Evolutionary conservation across 2,329 filamentous ascomycete genomes (phyloP).

Genomic region (Periconia digitata): DNA sequence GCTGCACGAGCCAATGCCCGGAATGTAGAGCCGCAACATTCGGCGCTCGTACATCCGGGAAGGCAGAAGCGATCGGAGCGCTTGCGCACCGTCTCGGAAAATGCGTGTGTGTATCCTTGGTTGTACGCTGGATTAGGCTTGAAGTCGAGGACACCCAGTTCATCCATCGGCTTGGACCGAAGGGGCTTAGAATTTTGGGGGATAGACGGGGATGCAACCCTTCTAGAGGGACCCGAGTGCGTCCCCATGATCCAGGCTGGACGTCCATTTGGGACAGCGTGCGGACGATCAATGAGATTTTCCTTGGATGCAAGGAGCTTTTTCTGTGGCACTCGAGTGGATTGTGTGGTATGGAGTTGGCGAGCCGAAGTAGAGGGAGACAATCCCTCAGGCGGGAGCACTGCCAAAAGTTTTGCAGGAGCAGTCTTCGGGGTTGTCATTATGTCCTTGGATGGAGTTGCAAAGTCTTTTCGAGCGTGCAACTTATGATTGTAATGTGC

Average conservation of each 20-base stretch:
- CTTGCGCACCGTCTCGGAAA: conserved; percentile 71
- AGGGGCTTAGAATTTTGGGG: conserved; percentile 18
- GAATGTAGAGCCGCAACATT: conserved; percentile 76
- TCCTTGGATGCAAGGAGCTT: conserved; percentile 1
- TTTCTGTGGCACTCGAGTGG: conserved; percentile 1
- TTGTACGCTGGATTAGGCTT: conserved; percentile 76
- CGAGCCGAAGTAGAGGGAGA: conserved; percentile 12
- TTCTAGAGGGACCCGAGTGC: conserved; percentile 12
- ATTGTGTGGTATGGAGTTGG: conserved; percentile 5
- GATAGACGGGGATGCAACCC: neutral
- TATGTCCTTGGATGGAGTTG: conserved; percentile 15
- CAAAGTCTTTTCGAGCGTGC: conserved; percentile 11
- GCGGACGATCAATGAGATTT: conserved; percentile 6
- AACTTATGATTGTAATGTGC: conserved; percentile 27
- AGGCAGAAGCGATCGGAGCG: conserved; percentile 70
- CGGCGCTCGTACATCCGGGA: conserved; percentile 70
- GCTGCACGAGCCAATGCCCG: conserved; percentile 60
- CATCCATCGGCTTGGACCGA: conserved; percentile 59
- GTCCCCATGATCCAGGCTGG: conserved; percentile 27
- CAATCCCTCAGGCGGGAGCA: conserved; percentile 12
- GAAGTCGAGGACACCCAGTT: conserved; percentile 72
- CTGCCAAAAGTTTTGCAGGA: conserved; percentile 15
- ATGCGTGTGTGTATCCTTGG: conserved; percentile 71
- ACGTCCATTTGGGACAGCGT: conserved; percentile 16
- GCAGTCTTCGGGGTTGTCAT: conserved; percentile 12